Evolutionary conservation across 768 basidiomycete species (phyloP).

Genomic region (Podaxis mareebaensis): DNA sequence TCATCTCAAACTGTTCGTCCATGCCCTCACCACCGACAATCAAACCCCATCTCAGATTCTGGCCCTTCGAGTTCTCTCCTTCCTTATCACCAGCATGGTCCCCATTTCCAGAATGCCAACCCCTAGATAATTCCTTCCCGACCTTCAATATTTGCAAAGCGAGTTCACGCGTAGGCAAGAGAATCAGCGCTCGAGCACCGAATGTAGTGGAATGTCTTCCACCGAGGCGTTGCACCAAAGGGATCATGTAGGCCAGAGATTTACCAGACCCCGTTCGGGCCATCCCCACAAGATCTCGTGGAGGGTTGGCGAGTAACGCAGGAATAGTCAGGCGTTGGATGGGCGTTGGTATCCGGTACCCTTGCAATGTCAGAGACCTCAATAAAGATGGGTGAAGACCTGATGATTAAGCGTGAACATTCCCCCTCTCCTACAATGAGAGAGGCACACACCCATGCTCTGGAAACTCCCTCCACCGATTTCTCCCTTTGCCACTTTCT

Average conservation of each 20-base stretch:
- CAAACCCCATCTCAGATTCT: conserved; percentile 84
- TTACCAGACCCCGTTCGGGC: conserved; percentile 98
- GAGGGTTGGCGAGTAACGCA: conserved; percentile 76
- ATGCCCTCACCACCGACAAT: conserved; percentile 94
- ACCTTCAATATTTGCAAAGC: conserved; percentile 93
- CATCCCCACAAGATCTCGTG: conserved; percentile 95
- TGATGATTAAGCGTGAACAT: conserved; percentile 28
- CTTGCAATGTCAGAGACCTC: conserved; percentile 85
- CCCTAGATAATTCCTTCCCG: conserved; percentile 89
- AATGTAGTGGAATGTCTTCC: conserved; percentile 78
- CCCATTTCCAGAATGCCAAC: conserved; percentile 63
- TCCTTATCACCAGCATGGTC: conserved; percentile 77
- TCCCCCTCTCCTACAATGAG: background rate
- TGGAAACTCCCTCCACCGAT: conserved; percentile 95
- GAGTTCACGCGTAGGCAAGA: conserved; percentile 91
- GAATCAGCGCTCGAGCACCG: conserved; percentile 83
- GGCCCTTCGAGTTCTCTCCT: conserved; percentile 56
- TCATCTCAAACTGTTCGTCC: conserved; percentile 96
- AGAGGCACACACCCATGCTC: conserved; percentile 77
- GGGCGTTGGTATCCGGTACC: conserved; percentile 93
- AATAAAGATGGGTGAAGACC: conserved; percentile 84
- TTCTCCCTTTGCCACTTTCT: conserved; percentile 70
- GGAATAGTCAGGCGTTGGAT: conserved; percentile 94
- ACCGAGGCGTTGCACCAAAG: conserved; percentile 83
- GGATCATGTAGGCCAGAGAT: conserved; percentile 94